Conservation (phyloP, 495 filamentous ascomycete species). For the Physcia stellaris region DNA sequence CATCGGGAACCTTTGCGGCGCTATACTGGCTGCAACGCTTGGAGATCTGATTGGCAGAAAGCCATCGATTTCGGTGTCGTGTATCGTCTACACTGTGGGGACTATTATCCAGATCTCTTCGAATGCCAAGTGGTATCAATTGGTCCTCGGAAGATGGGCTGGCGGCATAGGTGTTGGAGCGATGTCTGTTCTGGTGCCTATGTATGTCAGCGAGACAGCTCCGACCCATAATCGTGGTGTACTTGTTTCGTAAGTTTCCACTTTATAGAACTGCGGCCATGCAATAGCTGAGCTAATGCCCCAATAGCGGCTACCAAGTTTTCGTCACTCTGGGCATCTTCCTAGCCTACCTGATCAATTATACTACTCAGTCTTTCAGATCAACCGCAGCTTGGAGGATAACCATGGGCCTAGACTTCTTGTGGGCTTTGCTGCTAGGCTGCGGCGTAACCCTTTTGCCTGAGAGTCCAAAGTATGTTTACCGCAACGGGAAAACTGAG, state of each 20-base stretch:
- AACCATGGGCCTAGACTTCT: conserved; percentile 64
- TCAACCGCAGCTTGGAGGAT: conserved; percentile 66
- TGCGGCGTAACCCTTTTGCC: conserved; percentile 56
- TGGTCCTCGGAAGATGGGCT: conserved; percentile 41
- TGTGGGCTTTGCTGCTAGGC: conserved; percentile 63
- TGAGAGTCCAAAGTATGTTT: conserved; percentile 58
- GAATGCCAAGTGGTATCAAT: conserved; percentile 35
- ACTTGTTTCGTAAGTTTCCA: conserved; percentile 48
- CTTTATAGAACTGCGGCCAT: too few species aligned
- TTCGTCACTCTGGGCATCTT: conserved; percentile 83
- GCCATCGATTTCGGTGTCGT: too few species aligned
- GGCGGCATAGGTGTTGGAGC: conserved; percentile 59
- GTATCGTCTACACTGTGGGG: conserved; percentile 54
- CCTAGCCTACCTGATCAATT: conserved; percentile 71
- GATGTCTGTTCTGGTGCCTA: conserved; percentile 56
- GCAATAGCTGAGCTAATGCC: too few species aligned
- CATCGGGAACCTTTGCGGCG: too few species aligned
- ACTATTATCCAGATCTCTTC: conserved; percentile 56
- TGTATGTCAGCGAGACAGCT: conserved; percentile 60
- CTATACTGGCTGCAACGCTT: too few species aligned
- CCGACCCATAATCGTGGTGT: conserved; percentile 53
- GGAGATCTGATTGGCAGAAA: too few species aligned
- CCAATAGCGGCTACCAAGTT: conserved; percentile 77
- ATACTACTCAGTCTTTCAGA: conserved; percentile 43
- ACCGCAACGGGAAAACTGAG: conserved; percentile 48